Conservation (phyloP, 1,139 yeast species). For the Saccharomyces hybrid region DNA sequence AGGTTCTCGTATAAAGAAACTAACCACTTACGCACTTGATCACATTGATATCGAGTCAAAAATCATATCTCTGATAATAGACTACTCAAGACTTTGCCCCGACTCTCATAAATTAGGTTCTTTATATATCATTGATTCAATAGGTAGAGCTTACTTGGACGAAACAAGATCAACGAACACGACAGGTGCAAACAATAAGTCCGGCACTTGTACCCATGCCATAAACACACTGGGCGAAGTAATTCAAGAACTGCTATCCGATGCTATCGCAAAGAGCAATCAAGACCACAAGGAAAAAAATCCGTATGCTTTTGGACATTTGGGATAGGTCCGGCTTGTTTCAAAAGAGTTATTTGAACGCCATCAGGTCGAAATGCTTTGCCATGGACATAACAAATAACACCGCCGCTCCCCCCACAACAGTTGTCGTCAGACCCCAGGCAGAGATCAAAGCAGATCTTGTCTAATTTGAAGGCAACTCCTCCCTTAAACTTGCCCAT, state of each 20-base stretch:
- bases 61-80: constrained; percentile 24
- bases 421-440: constrained; percentile 41
- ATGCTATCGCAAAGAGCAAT: constrained; percentile 48
- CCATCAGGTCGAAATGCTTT: constrained; percentile 55
- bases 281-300: constrained; percentile 59
- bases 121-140: constrained; percentile 83
- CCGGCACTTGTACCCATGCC: constrained; percentile 73
- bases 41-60: constrained; percentile 43
- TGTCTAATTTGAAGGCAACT: constrained; percentile 19
- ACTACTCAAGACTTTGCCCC: constrained; percentile 69
- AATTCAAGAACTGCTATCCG: constrained; percentile 52
- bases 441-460: constrained; percentile 34
- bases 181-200: constrained; percentile 42
- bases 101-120: constrained; percentile 83
- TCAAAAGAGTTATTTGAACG: constrained; percentile 45
- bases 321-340: constrained; percentile 89
- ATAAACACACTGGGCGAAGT: constrained; percentile 52
- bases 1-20: constrained; percentile 84
- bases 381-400: constrained; percentile 31
- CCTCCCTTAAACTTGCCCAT: constrained; percentile 17
- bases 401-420: constrained; percentile 20
- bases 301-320: constrained; percentile 76
- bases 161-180: constrained; percentile 55
- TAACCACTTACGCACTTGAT: constrained; percentile 69
- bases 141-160: constrained; percentile 78